Conservation (phyloP, 1,284 basidiomycete genomes). For the Cystobasidiaceae sp. region DNA sequence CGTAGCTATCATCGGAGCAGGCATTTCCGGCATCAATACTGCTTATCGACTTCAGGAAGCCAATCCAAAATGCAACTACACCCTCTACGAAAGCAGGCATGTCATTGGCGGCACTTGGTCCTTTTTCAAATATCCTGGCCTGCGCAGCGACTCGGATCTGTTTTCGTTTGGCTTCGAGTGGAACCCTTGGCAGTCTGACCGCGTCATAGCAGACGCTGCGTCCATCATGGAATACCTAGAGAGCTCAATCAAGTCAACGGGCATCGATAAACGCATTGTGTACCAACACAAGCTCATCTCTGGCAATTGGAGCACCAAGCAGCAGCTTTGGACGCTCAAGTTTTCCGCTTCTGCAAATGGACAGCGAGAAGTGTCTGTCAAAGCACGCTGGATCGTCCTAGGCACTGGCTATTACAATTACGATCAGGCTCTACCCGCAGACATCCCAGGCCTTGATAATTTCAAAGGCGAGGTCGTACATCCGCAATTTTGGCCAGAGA, state of each 20-base stretch:
- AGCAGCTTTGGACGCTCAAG: conserved; percentile 40
- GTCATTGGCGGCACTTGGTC: conserved; percentile 41
- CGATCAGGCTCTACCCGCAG: conserved; percentile 39
- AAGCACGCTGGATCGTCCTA: conserved; percentile 4
- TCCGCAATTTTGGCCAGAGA: conserved; percentile 42
- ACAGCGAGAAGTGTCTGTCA: conserved; percentile 23
- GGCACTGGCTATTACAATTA: conserved; percentile 44
- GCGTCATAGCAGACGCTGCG: conserved; percentile 40
- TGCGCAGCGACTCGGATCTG: conserved; percentile 21
- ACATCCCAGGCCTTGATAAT: conserved; percentile 42
- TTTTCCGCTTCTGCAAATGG: neutral
- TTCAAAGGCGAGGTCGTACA: conserved; percentile 44
- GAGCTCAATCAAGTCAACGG: conserved; percentile 40
- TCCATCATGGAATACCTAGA: conserved; percentile 43
- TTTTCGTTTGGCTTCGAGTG: conserved; percentile 34
- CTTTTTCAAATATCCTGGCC: conserved; percentile 23
- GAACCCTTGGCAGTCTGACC: conserved; percentile 38
- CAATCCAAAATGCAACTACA: neutral
- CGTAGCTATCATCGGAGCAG: conserved; percentile 43
- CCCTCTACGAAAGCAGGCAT: neutral
- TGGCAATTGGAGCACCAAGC: conserved; percentile 38
- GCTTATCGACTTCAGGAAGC: conserved; percentile 37
- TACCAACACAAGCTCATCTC: conserved; percentile 38
- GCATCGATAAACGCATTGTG: conserved; percentile 40
- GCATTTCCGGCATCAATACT: conserved; percentile 45